Evolutionary conservation across 495 filamentous ascomycete species (phyloP), one percentile per base, ranked within the genome.

Genomic region (Niebla homalea): DNA sequence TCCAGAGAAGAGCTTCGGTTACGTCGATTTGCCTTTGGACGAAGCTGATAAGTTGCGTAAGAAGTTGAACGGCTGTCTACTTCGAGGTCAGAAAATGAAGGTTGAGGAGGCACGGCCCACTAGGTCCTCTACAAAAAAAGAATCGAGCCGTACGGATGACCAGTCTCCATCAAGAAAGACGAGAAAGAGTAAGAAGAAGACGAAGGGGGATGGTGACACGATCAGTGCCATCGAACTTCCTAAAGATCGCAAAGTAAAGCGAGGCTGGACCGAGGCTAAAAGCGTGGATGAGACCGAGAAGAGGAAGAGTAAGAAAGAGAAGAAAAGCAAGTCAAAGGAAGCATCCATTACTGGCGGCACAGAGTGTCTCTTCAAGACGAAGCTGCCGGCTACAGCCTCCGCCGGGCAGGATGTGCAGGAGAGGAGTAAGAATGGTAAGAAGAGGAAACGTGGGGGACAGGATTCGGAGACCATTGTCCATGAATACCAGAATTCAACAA

Each of bases 1-100:
- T 53, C 90, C 89, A 14, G 90, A 98, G 50, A 84, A 79, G 59
- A 76, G 73, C 35, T 98, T 86, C 82, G 92, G 89, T 42, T 98
- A 84, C 68, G 66, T 96, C 43, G 85, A 90, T 18, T 64, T 97
- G 19, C 87, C 90, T 0, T 64, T 60, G 2, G 77, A 80, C 65
- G 87, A 92, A 54, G 92, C 89, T 5, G 81, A 89, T 3, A 93
- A 89, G 60, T 68, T 97, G 25, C 85, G 81, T 64, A 89, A 87
- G 72, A 96, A 93, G 62, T 73, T 97, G n/a, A 84, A 94, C 69
- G 90, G 89, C 8, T 76, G 83, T 5, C 81, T 88, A 14, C 67
- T 97, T 21, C 93, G 82, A 51, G 92, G 92, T 29, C 72, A 75
- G 38, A 97, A 94, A 63, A 77, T 97, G 52, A 77, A 79, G 41